A percentile compares a stretch with the other conserved stretches of the same genome.
Evolutionary conservation across 2,329 filamentous ascomycete species (phyloP).

Genomic region (Colletotrichum spinosum): DNA sequence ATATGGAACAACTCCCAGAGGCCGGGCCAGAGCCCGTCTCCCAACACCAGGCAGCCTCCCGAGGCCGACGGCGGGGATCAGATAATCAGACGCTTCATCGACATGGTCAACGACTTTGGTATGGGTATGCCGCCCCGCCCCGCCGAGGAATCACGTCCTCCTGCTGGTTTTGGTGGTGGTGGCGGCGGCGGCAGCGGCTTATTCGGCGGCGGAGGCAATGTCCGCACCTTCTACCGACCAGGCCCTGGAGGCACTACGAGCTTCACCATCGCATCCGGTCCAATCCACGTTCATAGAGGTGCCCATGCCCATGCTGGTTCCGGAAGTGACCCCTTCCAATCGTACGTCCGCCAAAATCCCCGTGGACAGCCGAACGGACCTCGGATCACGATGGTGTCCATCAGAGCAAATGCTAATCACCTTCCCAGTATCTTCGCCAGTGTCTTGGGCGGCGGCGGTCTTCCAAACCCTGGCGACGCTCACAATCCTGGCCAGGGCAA

Average conservation of each 20-base stretch:
- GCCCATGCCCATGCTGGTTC: conserved; percentile 26
- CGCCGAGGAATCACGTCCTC: conserved; percentile 32
- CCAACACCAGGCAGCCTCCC: conserved; percentile 20
- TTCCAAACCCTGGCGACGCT: conserved; percentile 46
- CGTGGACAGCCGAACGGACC: conserved; percentile 29
- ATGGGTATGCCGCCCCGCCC: conserved; percentile 31
- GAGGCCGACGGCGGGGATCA: conserved; percentile 48
- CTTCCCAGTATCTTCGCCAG: conserved; percentile 58
- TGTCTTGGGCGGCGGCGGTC: conserved; percentile 54
- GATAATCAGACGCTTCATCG: conserved; percentile 55
- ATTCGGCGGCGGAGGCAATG: conserved; percentile 46
- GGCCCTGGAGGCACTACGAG: conserved; percentile 56
- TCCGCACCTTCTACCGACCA: conserved; percentile 52
- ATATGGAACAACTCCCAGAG: conserved; percentile 41
- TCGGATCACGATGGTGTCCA: conserved; percentile 34
- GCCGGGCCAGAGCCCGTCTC: conserved; percentile 16
- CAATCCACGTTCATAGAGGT: conserved; percentile 41
- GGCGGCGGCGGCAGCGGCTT: conserved; percentile 36
- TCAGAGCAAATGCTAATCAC: conserved; percentile 47
- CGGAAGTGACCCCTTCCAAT: conserved; percentile 57
- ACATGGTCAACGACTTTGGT: conserved; percentile 56
- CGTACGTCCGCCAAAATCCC: conserved; percentile 52
- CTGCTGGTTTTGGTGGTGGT: neutral
- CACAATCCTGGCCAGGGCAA: conserved; percentile 24
- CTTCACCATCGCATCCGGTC: conserved; percentile 60